Conservation (phyloP, 2,329 filamentous ascomycete species). For the Fusarium cicatricum region DNA sequence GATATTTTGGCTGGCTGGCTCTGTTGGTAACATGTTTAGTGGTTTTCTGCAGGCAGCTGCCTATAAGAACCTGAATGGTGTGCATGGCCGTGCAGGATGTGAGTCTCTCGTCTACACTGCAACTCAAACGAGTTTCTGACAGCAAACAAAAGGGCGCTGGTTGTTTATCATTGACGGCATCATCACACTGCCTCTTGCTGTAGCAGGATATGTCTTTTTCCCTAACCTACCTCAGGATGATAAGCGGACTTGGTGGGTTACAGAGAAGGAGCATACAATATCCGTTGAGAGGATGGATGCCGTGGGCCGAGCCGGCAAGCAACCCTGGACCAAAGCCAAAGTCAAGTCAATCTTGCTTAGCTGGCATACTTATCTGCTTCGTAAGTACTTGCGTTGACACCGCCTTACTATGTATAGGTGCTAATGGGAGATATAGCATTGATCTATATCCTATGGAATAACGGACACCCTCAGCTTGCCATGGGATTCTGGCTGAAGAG, state of each 20-base stretch:
- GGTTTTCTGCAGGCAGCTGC: constrained; percentile 29
- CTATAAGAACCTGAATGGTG: constrained; percentile 20
- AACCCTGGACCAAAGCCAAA: constrained; percentile 28
- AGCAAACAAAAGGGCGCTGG: constrained; percentile 20
- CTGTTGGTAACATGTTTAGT: constrained; percentile 23
- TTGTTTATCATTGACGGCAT: constrained; percentile 31
- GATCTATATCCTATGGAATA: constrained; percentile 24
- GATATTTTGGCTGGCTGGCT: constrained; percentile 34
- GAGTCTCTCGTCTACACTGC: background rate
- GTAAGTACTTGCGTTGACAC: constrained; percentile 3
- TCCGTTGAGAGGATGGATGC: constrained; percentile 16
- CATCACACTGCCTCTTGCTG: constrained; percentile 22
- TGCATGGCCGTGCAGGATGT: constrained; percentile 27
- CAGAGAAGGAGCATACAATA: constrained; percentile 20
- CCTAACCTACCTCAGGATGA: constrained; percentile 23
- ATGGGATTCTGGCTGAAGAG: constrained; percentile 30
- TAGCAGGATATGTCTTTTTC: constrained; percentile 18
- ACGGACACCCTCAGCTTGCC: constrained; percentile 16
- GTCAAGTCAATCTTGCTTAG: constrained; percentile 20
- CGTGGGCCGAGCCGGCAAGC: constrained; percentile 26
- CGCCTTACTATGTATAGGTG: background rate
- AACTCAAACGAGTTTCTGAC: background rate
- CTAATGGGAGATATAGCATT: constrained; percentile 6
- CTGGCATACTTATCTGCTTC: constrained; percentile 33
- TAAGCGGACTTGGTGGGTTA: constrained; percentile 23